Evolutionary conservation across 1,139 yeast genomes (phyloP).

Genomic region (Hansenula lynferdii): DNA sequence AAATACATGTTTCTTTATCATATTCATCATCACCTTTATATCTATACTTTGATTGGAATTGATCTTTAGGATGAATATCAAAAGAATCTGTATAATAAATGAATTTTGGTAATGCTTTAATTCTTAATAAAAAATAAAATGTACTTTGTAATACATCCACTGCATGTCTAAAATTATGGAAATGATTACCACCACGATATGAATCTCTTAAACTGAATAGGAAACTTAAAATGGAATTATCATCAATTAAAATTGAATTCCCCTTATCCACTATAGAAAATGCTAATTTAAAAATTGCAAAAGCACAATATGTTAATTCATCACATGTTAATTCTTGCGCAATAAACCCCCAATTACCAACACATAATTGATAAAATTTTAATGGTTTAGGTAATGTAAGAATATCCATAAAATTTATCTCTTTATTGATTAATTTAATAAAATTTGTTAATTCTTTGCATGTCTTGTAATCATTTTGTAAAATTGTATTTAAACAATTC

Average conservation of each 20-base stretch:
- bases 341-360: conserved; percentile 49
- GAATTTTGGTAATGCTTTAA: conserved; percentile 33
- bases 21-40: conserved; percentile 1
- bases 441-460: conserved; percentile 16
- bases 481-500: conserved; percentile 20
- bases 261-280: conserved; percentile 30
- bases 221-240: conserved; percentile 49
- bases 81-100: conserved; percentile 13
- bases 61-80: conserved; percentile 11
- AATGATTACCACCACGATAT: conserved; percentile 80
- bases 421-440: conserved; percentile 28
- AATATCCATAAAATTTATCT: conserved; percentile 36
- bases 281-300: conserved; percentile 47
- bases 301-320: conserved; percentile 62
- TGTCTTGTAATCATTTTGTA: conserved; percentile 19
- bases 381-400: conserved; percentile 19
- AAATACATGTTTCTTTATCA: conserved; percentile 16
- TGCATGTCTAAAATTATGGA: conserved; percentile 94
- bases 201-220: conserved; percentile 65
- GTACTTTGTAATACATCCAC: conserved; percentile 94
- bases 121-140: conserved; percentile 52
- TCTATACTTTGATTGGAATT: background rate
- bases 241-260: conserved; percentile 27
- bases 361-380: conserved; percentile 23
- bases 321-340: conserved; percentile 66